phyloP scores from a whole-genome alignment of 1,284 basidiomycete genomes.

The Sparassis latifolia region DNA sequence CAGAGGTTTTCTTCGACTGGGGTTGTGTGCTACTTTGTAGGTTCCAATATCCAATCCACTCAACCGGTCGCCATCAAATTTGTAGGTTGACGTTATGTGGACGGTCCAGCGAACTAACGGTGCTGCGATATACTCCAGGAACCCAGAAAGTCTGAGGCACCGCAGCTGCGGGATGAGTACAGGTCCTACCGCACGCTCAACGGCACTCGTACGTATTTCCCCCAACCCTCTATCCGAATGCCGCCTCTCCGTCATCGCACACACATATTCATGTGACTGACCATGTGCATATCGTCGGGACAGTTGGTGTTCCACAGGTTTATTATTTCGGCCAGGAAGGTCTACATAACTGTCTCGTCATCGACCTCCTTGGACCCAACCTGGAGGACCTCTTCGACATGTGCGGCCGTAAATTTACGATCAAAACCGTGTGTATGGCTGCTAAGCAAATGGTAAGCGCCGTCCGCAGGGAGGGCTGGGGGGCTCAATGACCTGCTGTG shows the following conservation, averaged over 20 bases:
- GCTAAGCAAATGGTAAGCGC: slow-evolving; percentile 93
- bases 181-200: slow-evolving; percentile 93
- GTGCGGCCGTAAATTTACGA: slow-evolving; percentile 94
- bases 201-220: slow-evolving; percentile 72
- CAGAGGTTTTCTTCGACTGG: not conserved
- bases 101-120: not conserved
- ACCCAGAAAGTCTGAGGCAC: slow-evolving; percentile 97
- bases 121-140: slow-evolving; percentile 50
- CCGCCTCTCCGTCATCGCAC: not conserved
- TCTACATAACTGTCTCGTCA: slow-evolving; percentile 94
- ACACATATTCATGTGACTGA: not conserved
- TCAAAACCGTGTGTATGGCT: slow-evolving; percentile 98
- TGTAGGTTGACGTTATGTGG: slow-evolving; percentile 43
- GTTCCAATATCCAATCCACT: slow-evolving; percentile 82
- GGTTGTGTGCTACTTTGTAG: slow-evolving; percentile 31
- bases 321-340: slow-evolving; percentile 99
- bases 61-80: slow-evolving; percentile 98
- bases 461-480: not conserved
- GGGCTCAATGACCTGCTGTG: not conserved
- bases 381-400: slow-evolving; percentile 97
- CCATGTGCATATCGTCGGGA: not conserved
- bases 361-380: slow-evolving; percentile 94
- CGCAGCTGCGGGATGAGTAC: slow-evolving; percentile 96
- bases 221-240: not conserved
- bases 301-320: slow-evolving; percentile 93